Evolutionary conservation across 2,329 filamentous ascomycete species (phyloP).

Genomic region (Chrysosporium queenslandicum): DNA sequence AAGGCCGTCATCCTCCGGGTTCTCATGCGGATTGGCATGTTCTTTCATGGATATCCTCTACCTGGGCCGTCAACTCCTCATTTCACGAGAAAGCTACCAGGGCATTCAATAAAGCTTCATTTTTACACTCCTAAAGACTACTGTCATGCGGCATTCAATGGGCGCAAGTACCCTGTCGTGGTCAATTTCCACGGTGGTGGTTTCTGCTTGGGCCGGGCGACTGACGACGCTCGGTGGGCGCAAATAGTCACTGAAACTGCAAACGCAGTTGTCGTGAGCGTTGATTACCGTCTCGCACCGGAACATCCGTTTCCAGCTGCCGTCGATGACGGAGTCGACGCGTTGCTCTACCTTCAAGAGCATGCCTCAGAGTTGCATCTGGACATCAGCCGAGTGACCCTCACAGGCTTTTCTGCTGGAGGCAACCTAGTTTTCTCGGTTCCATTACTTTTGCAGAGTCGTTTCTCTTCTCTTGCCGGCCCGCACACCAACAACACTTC

Average conservation of each 20-base stretch:
- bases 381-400: constrained; percentile 47
- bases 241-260: constrained; percentile 46
- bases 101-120: constrained; percentile 37
- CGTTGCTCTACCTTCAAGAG: constrained; percentile 48
- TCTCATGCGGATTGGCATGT: constrained; percentile 60
- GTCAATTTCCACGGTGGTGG: constrained; percentile 58
- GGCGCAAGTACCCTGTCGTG: constrained; percentile 45
- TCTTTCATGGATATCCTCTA: constrained; percentile 52
- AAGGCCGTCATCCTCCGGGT: constrained; percentile 58
- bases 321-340: constrained; percentile 54
- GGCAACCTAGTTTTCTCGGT: constrained; percentile 55
- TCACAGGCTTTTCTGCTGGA: constrained; percentile 55
- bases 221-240: constrained; percentile 53
- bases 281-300: constrained; percentile 52
- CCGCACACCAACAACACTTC: constrained; percentile 7
- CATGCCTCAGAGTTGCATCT: constrained; percentile 48
- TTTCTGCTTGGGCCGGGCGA: constrained; percentile 50
- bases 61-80: constrained; percentile 51
- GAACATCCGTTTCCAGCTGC: constrained; percentile 54
- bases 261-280: constrained; percentile 50
- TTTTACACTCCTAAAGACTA: constrained; percentile 51
- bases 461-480: constrained; percentile 12
- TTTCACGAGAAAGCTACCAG: constrained; percentile 47
- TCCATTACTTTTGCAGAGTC: constrained; percentile 43
- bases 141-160: constrained; percentile 25